Base-by-base conservation (phyloP, 768 basidiomycete genomes). In the Suillus subaureus region DNA sequence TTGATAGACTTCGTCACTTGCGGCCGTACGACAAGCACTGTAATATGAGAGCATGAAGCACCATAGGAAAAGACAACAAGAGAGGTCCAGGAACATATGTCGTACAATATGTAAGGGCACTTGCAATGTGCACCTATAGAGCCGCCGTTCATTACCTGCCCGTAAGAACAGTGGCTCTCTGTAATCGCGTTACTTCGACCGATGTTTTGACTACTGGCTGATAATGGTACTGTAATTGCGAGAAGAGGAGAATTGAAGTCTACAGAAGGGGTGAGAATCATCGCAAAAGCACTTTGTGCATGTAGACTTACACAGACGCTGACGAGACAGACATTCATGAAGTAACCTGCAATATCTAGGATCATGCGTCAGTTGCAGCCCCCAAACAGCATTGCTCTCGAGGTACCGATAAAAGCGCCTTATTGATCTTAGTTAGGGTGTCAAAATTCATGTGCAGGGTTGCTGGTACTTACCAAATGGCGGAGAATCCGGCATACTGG, bases 251-350 rank as follows among this genome's bases (percentile, higher is more conserved):
- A 39, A 64, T 13, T 18, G 63, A 64, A 21, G 55, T 58, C 63
- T 64, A 23, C 35, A 64, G 54, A n/a, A 40, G 4, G 35, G n/a
- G 15, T 33, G 47, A 33, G 39, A 42, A 42, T 45, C 9, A 11
- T 45, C 6, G 45, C 21, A 11, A 45, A 47, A 47, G n/a, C 45
- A 47, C 42, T n/a, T 47, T 47, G n/a, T 12, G n/a, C 45, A 47
- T 47, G 40, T 40, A 18, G n/a, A 43, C 63, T 18, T 40, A 64
- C 63, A 35, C 63, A 64, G 35, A 37, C 6, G 63, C 63, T 64
- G 52, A 64, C 54, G 37, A 64, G 63, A 45, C 63, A 64, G 62
- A 63, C 62, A 23, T 63, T 63, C 62, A 63, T 54, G 6, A 63
- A 63, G 12, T 64, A 64, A 5, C 63, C 63, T 28, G 31, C 54